phyloP scores from a whole-genome alignment of 1,284 basidiomycete genomes.

The Heliocybe sulcata region DNA sequence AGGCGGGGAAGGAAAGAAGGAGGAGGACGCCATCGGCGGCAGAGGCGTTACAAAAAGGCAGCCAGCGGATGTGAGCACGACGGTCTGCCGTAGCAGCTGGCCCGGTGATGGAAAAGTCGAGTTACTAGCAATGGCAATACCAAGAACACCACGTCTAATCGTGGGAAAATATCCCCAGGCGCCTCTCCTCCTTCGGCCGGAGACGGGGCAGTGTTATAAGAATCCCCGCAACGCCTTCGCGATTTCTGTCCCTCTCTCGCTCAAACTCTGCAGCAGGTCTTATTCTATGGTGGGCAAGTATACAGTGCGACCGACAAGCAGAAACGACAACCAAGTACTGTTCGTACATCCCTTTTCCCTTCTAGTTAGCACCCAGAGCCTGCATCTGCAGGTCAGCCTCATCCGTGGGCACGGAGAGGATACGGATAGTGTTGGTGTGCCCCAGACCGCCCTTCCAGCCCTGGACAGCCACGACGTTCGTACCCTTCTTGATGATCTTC shows the following conservation, averaged over 20 bases:
- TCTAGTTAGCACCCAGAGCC: slow-evolving; percentile 35
- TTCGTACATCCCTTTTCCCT: background rate
- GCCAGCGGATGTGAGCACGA: background rate
- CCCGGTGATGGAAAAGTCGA: background rate
- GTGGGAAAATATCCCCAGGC: background rate
- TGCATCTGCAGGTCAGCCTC: slow-evolving; percentile 76
- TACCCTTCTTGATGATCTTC: slow-evolving; percentile 86
- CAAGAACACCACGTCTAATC: background rate
- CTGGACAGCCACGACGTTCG: slow-evolving; percentile 92
- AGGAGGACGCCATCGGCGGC: slow-evolving; percentile 36
- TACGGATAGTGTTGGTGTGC: slow-evolving; percentile 82
- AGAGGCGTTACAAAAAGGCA: background rate
- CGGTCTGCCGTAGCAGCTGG: background rate
- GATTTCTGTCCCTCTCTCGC: background rate
- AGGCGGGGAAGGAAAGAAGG: slow-evolving; percentile 32
- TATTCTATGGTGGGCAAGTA: background rate
- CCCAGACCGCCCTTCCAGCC: slow-evolving; percentile 98
- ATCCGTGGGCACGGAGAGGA: slow-evolving; percentile 83
- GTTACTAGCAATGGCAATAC: background rate
- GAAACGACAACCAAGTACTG: background rate
- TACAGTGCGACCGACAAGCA: background rate
- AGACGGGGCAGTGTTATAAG: background rate
- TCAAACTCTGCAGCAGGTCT: background rate
- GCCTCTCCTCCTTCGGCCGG: background rate
- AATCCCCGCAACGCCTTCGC: background rate